These are phyloP conservation scores for Inga oerstediana DNA, from an alignment of 306 rosid species.

Conservation along the genomic window DNA sequence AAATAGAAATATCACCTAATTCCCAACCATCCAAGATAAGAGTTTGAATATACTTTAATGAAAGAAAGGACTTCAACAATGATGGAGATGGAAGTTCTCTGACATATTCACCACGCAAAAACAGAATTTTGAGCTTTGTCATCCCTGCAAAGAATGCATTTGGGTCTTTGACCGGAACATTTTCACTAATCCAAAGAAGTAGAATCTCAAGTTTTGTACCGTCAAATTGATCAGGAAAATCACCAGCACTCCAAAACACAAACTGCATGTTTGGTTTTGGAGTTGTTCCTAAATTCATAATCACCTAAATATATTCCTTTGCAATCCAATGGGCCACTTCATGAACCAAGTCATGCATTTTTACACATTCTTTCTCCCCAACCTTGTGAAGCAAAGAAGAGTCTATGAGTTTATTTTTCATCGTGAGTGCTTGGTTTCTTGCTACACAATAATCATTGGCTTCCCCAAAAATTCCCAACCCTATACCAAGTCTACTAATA, in stretches of 20 bases:
- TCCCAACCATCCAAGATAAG: background rate
- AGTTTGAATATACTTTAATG: background rate
- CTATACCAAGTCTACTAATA: background rate
- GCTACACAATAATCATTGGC: no score
- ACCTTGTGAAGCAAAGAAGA: no score
- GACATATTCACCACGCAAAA: background rate
- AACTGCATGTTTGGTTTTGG: no score
- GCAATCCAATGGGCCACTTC: no score
- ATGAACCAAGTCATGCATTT: no score
- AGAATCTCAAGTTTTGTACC: background rate
- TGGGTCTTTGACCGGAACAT: rapidly evolving
- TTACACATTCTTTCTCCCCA: no score
- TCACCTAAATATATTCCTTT: no score
- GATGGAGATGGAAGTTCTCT: background rate
- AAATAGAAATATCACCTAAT: background rate
- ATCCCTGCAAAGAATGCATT: background rate
- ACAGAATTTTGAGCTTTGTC: background rate
- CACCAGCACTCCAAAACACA: no score
- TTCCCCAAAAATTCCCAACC: no score
- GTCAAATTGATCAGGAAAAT: background rate
- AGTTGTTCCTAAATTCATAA: no score
- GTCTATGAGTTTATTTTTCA: no score
- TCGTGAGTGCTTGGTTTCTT: no score
- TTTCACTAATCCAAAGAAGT: background rate
- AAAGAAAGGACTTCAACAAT: background rate